phyloP scores from a whole-genome alignment of 768 basidiomycete genomes.

The Pleurotus giganteus region DNA sequence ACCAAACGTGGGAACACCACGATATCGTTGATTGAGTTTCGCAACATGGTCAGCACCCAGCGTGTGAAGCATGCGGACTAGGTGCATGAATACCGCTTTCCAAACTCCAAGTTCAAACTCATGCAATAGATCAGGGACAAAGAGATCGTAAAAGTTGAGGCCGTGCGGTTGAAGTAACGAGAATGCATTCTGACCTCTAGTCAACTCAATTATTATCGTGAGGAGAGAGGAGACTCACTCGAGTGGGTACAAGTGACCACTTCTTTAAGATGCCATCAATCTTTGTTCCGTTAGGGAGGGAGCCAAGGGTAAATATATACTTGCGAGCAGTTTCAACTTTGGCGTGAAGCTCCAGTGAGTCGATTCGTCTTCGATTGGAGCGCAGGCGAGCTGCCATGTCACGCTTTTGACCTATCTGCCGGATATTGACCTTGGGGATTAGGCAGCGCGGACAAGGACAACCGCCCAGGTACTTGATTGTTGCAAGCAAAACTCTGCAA shows the following conservation, averaged over 20 bases:
- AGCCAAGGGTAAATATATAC: not conserved
- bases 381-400: not conserved
- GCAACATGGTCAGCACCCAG: slow-evolving; percentile 9
- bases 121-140: slow-evolving; percentile 24
- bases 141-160: slow-evolving; percentile 18
- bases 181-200: slow-evolving; percentile 24
- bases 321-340: not conserved
- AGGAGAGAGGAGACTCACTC: slow-evolving; percentile 2
- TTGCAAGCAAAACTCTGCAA: no score
- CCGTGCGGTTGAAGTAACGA: slow-evolving; percentile 13
- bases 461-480: slow-evolving; percentile 17
- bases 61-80: slow-evolving; percentile 21
- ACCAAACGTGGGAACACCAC: slow-evolving; percentile 17
- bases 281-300: not conserved
- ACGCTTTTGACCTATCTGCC: slow-evolving; percentile 20
- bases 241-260: slow-evolving; percentile 8
- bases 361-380: not conserved
- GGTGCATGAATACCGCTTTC: slow-evolving; percentile 24
- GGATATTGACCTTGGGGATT: slow-evolving; percentile 18
- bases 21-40: slow-evolving; percentile 18
- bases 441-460: slow-evolving; percentile 25
- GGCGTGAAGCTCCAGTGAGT: not conserved
- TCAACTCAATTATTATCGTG: not conserved
- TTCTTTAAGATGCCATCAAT: slow-evolving; percentile 2
- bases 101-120: slow-evolving; percentile 27